phyloP scores from a whole-genome alignment of 495 filamentous ascomycete genomes.

The Hamigera avellanea region DNA sequence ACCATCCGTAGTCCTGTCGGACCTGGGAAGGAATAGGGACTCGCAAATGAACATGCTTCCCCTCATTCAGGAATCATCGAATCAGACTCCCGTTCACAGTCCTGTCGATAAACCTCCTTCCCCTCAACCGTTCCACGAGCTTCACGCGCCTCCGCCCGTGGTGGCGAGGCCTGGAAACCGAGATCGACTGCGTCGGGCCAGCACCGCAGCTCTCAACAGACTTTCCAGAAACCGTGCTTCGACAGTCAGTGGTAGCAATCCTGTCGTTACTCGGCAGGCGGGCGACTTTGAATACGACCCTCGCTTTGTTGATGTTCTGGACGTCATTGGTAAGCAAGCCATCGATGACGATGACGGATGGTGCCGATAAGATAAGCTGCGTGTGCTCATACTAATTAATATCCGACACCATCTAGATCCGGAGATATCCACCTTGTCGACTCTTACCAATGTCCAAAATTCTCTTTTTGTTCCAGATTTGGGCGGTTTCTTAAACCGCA shows the following conservation, averaged over 20 bases:
- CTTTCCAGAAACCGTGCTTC: slow-evolving; percentile 25
- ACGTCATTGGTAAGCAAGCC: slow-evolving; percentile 59
- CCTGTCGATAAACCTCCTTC: background rate
- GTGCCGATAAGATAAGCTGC: too few species aligned
- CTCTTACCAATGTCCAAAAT: slow-evolving; percentile 70
- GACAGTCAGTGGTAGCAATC: slow-evolving; percentile 18
- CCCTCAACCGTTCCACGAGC: background rate
- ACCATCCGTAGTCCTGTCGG: slow-evolving; percentile 6
- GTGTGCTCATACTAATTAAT: too few species aligned
- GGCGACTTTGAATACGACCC: slow-evolving; percentile 40
- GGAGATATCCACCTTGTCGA: slow-evolving; percentile 61
- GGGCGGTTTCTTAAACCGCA: slow-evolving; percentile 52
- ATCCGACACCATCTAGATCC: too few species aligned
- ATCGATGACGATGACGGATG: background rate
- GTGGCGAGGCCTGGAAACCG: slow-evolving; percentile 5
- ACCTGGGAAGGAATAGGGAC: too few species aligned
- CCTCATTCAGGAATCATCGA: slow-evolving; percentile 26
- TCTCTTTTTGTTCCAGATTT: slow-evolving; percentile 67
- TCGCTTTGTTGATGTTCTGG: slow-evolving; percentile 55
- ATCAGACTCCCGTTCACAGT: slow-evolving; percentile 7
- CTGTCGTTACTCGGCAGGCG: slow-evolving; percentile 2
- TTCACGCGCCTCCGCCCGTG: slow-evolving; percentile 1
- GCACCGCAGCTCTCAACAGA: slow-evolving; percentile 19
- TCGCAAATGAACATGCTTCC: slow-evolving; percentile 15
- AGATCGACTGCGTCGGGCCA: slow-evolving; percentile 21